Percentiles rank a stretch among this genome's conserved stretches.
These are phyloP conservation scores for Bipolaris cookei DNA, from an alignment of 2,329 filamentous ascomycete genomes.

Conservation along the genomic window DNA sequence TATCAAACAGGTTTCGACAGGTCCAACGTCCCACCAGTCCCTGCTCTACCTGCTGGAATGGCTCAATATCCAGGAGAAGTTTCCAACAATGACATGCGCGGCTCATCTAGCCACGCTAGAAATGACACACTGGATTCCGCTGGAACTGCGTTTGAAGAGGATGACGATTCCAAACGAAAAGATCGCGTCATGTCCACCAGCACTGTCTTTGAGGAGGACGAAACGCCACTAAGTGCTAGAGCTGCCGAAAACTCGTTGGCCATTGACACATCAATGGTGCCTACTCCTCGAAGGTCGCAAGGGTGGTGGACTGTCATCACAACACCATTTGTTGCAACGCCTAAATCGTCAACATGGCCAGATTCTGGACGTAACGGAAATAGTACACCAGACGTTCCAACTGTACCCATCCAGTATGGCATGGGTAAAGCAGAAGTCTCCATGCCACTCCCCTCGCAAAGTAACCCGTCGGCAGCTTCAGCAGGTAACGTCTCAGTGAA, in stretches of 20 bases:
- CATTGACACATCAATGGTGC: constrained; percentile 50
- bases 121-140: constrained; percentile 47
- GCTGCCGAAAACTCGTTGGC: constrained; percentile 42
- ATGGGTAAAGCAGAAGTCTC: constrained; percentile 28
- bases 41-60: constrained; percentile 39
- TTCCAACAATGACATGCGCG: not conserved
- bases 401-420: constrained; percentile 38
- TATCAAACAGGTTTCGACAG: constrained; percentile 52
- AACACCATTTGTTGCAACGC: constrained; percentile 65
- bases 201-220: constrained; percentile 75
- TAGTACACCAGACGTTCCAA: constrained; percentile 44
- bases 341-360: constrained; percentile 47
- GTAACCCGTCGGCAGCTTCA: not conserved
- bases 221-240: constrained; percentile 44
- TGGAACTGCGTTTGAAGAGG: constrained; percentile 56
- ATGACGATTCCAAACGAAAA: constrained; percentile 53
- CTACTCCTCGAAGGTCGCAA: constrained; percentile 64
- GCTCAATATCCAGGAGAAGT: constrained; percentile 15
- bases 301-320: constrained; percentile 82
- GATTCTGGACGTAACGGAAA: constrained; percentile 29
- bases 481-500: not conserved
- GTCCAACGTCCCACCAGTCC: constrained; percentile 59
- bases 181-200: constrained; percentile 61
- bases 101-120: constrained; percentile 26
- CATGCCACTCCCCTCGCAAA: constrained; percentile 13